Conservation (phyloP, 1,284 basidiomycete genomes). For the Cutaneotrichosporon dermatis region DNA sequence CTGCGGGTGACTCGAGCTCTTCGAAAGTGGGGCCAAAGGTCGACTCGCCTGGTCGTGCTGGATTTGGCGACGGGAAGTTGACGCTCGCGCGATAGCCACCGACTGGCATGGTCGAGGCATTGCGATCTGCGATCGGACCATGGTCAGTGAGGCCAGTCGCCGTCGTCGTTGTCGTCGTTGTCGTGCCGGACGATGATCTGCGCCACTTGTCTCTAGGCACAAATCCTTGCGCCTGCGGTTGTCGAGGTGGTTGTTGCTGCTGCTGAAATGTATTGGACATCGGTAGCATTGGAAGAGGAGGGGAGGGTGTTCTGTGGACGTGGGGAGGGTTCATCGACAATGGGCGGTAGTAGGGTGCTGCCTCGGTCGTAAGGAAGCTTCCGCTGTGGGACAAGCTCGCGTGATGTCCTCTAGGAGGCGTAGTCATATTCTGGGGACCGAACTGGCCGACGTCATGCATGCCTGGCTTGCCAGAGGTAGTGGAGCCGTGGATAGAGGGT, state of each 20-base stretch:
- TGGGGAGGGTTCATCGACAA: neutral
- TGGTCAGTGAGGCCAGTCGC: slow-evolving; percentile 10
- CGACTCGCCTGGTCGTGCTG: neutral
- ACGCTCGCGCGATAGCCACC: neutral
- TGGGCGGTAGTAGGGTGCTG: neutral
- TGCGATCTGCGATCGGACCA: slow-evolving; percentile 5
- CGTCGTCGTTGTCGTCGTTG: slow-evolving; percentile 24
- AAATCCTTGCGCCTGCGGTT: neutral
- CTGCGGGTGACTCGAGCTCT: neutral
- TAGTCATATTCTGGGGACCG: neutral
- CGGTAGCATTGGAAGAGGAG: neutral
- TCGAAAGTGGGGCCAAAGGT: neutral
- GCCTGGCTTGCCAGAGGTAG: neutral
- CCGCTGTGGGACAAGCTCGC: neutral
- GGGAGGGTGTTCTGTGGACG: neutral
- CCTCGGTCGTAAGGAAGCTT: neutral
- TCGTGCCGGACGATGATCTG: slow-evolving; percentile 29
- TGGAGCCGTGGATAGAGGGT: no score
- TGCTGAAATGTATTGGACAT: neutral
- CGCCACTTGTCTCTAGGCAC: slow-evolving; percentile 1
- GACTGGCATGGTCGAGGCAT: slow-evolving; percentile 20
- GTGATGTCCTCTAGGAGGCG: neutral
- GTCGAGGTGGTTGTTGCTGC: no score
- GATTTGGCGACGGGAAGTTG: slow-evolving; percentile 4
- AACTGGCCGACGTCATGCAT: neutral